These are phyloP conservation scores for Pachysandra terminalis DNA, from an alignment of 164 flowering plant species.

Conservation along the genomic window DNA sequence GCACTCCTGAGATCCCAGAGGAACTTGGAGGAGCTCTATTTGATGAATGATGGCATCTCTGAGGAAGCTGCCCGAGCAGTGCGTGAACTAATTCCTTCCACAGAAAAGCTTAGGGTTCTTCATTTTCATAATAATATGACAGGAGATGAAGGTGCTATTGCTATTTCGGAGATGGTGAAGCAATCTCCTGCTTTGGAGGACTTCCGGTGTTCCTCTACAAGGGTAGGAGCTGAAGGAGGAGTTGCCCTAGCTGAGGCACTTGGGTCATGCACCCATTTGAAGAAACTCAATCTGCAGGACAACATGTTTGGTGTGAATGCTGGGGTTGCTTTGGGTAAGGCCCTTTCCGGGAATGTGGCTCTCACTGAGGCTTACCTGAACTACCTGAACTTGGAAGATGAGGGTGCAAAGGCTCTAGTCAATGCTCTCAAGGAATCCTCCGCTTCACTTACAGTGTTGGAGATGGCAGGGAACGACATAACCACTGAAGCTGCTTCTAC, in stretches of 20 bases:
- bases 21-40: constrained; percentile 77
- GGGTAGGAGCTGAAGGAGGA: constrained; percentile 86
- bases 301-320: constrained; percentile 86
- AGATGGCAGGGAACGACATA: constrained; percentile 87
- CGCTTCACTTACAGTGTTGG: constrained; percentile 60
- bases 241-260: constrained; percentile 65
- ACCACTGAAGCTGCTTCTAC: constrained; percentile 55
- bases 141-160: constrained; percentile 86
- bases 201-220: constrained; percentile 90
- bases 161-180: constrained; percentile 70
- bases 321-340: constrained; percentile 57
- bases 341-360: constrained; percentile 33
- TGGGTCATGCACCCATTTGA: constrained; percentile 44
- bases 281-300: constrained; percentile 78
- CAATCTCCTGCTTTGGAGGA: constrained; percentile 69
- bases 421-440: constrained; percentile 55
- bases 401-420: constrained; percentile 59
- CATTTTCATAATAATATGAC: constrained; percentile 96
- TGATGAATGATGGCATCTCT: constrained; percentile 93
- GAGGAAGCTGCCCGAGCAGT: constrained; percentile 94
- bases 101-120: constrained; percentile 69
- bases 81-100: constrained; percentile 72
- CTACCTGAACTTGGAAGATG: constrained; percentile 80
- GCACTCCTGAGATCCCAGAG: constrained; percentile 71
- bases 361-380: constrained; percentile 66